Evolutionary conservation across 441 rosid species (phyloP), one percentile per base, ranked within the genome.

Genomic region (Geranium incanum): DNA sequence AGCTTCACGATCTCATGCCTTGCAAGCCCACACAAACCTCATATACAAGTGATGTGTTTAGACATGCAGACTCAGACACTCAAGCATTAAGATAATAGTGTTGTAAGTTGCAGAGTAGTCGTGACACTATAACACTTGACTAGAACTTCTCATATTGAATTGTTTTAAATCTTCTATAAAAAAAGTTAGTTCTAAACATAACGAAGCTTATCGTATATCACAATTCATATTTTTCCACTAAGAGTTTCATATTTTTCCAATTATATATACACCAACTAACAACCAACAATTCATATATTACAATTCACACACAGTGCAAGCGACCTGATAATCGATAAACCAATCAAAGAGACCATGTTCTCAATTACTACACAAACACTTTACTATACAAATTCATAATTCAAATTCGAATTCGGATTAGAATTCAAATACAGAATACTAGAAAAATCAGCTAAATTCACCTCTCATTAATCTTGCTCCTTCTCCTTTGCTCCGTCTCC

Each of bases 401-500:
- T 38, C 21, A 62, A 64, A 9, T 5, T 5, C 19, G 9, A 64
- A 9, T 5, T 5, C 19, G 9, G 3, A 15, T 23, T 13, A 37
- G 6, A 23, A 38, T 50, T 2, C 36, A 59, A 72, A 43, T 37
- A 16, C 11, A 12, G 33, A 66, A 72, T 15, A 59, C 15, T 6
- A 36, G 0, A 57, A 36, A 15, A 18, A 11, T 36, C 52, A 23
- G 15, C 8, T 16, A 7, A 48, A 64, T 66, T 65, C 64, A 77
- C 91, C 91, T 84, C 83, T 84, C 88, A 76, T 85, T 87, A 78
- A 87, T 84, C 82, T 85, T 85, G 80, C 86, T 83, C 80, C 91
- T 79, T 72, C 91, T 80, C n/a, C 89, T 86, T 50, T 87, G 88
- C 81, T 87, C 89, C 4, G 88, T 85, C 83, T 85, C 89, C 12